Evolutionary conservation across 2,329 filamentous ascomycete species (phyloP).

Genomic region (Talaromyces funiculosus): DNA sequence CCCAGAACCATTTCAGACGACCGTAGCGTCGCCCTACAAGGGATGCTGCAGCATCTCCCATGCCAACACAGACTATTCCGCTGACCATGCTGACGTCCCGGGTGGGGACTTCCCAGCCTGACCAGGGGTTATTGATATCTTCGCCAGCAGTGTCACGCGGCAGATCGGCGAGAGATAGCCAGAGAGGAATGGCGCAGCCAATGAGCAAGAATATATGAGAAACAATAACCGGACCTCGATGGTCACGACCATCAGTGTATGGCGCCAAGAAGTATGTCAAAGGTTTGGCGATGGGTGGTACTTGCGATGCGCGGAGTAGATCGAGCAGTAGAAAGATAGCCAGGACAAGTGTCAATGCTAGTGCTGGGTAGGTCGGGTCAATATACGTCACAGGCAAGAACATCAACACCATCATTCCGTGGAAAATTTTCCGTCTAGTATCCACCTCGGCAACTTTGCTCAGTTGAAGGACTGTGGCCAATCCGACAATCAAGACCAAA

Average conservation of each 20-base stretch:
- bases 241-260: conserved; percentile 89
- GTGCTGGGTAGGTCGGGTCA: conserved; percentile 74
- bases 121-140: conserved; percentile 44
- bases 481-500: conserved; percentile 61
- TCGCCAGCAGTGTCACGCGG: conserved; percentile 45
- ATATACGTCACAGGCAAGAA: conserved; percentile 80
- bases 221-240: conserved; percentile 89
- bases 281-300: conserved; percentile 81
- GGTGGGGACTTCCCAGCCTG: conserved; percentile 67
- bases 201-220: conserved; percentile 94
- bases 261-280: conserved; percentile 83
- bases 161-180: conserved; percentile 73
- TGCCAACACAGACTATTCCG: conserved; percentile 87
- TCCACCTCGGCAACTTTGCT: conserved; percentile 82
- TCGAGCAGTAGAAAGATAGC: conserved; percentile 84
- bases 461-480: conserved; percentile 68
- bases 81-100: conserved; percentile 85
- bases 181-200: conserved; percentile 89
- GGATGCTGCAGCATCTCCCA: conserved; percentile 90
- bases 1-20: conserved; percentile 89
- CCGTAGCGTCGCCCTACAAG: conserved; percentile 84
- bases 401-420: conserved; percentile 98
- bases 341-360: conserved; percentile 74
- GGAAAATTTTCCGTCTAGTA: conserved; percentile 92
- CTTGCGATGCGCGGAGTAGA: conserved; percentile 79